Percentiles rank a stretch among this genome's conserved stretches.
Evolutionary conservation across 164 flowering plant genomes (phyloP).

Genomic region (Aristolochia contorta): DNA sequence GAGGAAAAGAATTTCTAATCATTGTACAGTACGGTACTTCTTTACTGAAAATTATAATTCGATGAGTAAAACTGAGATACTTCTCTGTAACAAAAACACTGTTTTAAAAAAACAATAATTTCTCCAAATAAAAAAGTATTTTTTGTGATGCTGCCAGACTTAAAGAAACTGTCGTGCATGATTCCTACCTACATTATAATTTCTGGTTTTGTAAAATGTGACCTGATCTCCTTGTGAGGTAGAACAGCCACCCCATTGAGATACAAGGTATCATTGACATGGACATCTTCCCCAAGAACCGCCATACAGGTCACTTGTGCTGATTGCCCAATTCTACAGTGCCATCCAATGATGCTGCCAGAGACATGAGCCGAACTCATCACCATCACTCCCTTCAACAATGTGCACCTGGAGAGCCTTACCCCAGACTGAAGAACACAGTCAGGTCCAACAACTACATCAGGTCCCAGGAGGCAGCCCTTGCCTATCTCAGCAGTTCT

Average conservation of each 20-base stretch:
- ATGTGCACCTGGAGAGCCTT: constrained; percentile 11
- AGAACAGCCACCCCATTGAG: constrained; percentile 17
- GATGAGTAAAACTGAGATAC: too few relatives aligned
- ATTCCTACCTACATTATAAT: background rate
- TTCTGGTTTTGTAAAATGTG: constrained; percentile 10
- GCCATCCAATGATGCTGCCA: constrained; percentile 21
- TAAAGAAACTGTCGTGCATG: too few relatives aligned
- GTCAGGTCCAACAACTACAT: constrained; percentile 11
- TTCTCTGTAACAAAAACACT: too few relatives aligned
- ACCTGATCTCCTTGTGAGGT: constrained; percentile 20
- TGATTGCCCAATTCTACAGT: constrained; percentile 16
- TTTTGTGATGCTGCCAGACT: too few relatives aligned
- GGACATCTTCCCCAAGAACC: constrained; percentile 18
- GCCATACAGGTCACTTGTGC: constrained; percentile 13
- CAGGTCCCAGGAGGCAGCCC: constrained; percentile 10
- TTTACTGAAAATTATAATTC: too few relatives aligned
- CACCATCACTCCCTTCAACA: constrained; percentile 11
- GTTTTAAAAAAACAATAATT: too few relatives aligned
- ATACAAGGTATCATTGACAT: constrained; percentile 14
- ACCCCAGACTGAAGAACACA: constrained; percentile 13
- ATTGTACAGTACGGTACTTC: too few relatives aligned
- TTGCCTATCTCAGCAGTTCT: constrained; percentile 14
- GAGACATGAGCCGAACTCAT: constrained; percentile 14
- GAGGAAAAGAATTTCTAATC: too few relatives aligned
- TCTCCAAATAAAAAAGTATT: too few relatives aligned